Conservation (phyloP, 495 filamentous ascomycete species). For the Eremomyces bilateralis region DNA sequence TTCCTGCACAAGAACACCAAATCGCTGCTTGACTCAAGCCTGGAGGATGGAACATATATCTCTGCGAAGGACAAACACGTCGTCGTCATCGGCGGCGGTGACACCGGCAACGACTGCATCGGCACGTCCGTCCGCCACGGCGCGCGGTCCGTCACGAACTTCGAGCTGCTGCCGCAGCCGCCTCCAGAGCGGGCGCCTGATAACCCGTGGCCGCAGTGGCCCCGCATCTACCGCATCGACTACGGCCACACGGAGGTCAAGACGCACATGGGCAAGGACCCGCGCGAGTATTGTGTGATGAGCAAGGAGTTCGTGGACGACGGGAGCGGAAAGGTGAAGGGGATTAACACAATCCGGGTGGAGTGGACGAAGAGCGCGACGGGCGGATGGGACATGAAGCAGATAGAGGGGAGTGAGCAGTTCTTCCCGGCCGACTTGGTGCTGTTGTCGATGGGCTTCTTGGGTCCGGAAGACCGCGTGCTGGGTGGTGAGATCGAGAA, state of each 20-base stretch:
- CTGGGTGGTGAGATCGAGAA: constrained; percentile 76
- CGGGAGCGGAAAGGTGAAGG: constrained; percentile 70
- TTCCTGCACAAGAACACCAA: constrained; percentile 98
- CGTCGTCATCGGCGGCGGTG: constrained; percentile 93
- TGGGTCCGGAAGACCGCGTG: constrained; percentile 82
- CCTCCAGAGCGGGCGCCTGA: constrained; percentile 83
- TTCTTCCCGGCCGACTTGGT: constrained; percentile 97
- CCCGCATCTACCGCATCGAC: constrained; percentile 93
- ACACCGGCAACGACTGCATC: constrained; percentile 98
- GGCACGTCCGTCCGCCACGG: constrained; percentile 96
- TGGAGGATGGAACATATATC: constrained; percentile 75
- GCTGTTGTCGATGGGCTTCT: constrained; percentile 94
- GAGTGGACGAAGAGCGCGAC: constrained; percentile 84
- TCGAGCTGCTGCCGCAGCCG: constrained; percentile 89
- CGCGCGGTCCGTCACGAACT: constrained; percentile 91
- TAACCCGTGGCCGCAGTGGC: constrained; percentile 99
- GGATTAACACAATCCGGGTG: constrained; percentile 93
- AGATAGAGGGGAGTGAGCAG: constrained; percentile 79
- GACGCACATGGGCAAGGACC: constrained; percentile 93
- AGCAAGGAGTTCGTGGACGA: constrained; percentile 94
- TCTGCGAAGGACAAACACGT: constrained; percentile 95
- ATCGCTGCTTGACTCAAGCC: constrained; percentile 82
- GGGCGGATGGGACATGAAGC: constrained; percentile 99
- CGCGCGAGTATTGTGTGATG: constrained; percentile 97
- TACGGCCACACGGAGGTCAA: constrained; percentile 95